Evolutionary conservation across 306 rosid species (phyloP), one percentile per base, ranked within the genome.

Genomic region (Vicia faba): DNA sequence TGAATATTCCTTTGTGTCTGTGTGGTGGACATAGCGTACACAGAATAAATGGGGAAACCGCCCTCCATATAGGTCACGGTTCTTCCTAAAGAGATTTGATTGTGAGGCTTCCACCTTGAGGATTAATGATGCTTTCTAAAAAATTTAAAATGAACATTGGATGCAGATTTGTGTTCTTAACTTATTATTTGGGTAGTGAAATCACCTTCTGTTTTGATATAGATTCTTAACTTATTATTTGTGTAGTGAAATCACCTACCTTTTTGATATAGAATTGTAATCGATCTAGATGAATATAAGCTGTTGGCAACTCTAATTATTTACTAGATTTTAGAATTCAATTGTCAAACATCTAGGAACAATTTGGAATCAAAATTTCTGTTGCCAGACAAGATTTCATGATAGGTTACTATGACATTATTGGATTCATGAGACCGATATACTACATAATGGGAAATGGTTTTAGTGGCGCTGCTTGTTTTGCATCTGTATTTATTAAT

Each of bases 301-400:
- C 57, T 68, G 63, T 7, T 50, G 8, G 13, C 23, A 31, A 45
- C 18, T 66, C 61, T 49, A 49, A n/a, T 68, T 60, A 20, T 18
- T 39, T 66, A 51, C 44, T 68, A 5, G 49, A 31, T 70, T 70
- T 60, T 36, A 59, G 45, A 18, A 31, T 50, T 68, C 49, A 61
- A 36, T 59, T 4, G 31, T 31, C 46, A 36, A 61, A 38, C 33
- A 41, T 11, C 40, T 61, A 61, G 11, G 43, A 61, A 39, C 45
- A 16, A 36, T 5, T 36, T 60, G 46, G 46, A 60, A 60, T 16
- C 29, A 35, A 36, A 33, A 15, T 23, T 43, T 35, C 45, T 15
- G 28, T 16, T 9, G 19, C 20, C 13, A 45, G 65, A 36, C 65
- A 60, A 18, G 46, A 61, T 60, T 60, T 60, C 46, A 16, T 36